Percentiles rank a stretch among this genome's conserved stretches.
Evolutionary conservation across 2,329 filamentous ascomycete genomes (phyloP).

Genomic region (Parastagonospora avenae): DNA sequence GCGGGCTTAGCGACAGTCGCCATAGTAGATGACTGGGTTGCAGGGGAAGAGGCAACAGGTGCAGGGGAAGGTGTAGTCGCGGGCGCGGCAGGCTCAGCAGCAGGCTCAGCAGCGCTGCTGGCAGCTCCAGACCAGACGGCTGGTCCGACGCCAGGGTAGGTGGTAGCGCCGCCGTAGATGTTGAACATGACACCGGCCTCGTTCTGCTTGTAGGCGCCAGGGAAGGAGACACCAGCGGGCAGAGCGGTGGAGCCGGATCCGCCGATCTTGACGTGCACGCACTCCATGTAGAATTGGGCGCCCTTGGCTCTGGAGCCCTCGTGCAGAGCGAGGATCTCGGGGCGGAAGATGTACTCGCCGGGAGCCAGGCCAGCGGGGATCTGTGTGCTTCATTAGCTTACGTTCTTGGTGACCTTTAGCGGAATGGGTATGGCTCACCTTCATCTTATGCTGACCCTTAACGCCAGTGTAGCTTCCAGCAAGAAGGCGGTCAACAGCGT

Average conservation of each 20-base stretch:
- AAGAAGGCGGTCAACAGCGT: constrained; percentile 49
- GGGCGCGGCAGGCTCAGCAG: constrained; percentile 4
- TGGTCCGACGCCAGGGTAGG: constrained; percentile 45
- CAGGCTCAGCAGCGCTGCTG: constrained; percentile 5
- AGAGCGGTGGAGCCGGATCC: constrained; percentile 38
- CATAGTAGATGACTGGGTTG: constrained; percentile 16
- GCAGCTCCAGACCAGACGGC: constrained; percentile 41
- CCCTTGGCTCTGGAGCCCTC: constrained; percentile 44
- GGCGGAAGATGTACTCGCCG: constrained; percentile 51
- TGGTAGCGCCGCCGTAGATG: constrained; percentile 44
- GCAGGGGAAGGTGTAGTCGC: not conserved
- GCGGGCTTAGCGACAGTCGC: constrained; percentile 25
- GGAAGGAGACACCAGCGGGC: constrained; percentile 53
- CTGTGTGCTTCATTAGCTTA: too few species aligned
- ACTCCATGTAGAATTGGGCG: constrained; percentile 54
- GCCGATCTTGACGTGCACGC: constrained; percentile 49
- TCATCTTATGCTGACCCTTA: constrained; percentile 50
- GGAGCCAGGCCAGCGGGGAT: constrained; percentile 32
- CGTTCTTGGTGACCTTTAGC: too few species aligned
- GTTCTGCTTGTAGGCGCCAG: constrained; percentile 47
- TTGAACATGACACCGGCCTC: constrained; percentile 51
- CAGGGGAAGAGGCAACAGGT: constrained; percentile 4
- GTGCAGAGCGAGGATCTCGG: constrained; percentile 54
- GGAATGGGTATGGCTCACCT: constrained; percentile 24
- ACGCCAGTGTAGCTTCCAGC: constrained; percentile 34